Evolutionary conservation across 176 grass and related monocot species (phyloP), one percentile per base, ranked within the genome.

Genomic region (Cenchrus fungigraminus): DNA sequence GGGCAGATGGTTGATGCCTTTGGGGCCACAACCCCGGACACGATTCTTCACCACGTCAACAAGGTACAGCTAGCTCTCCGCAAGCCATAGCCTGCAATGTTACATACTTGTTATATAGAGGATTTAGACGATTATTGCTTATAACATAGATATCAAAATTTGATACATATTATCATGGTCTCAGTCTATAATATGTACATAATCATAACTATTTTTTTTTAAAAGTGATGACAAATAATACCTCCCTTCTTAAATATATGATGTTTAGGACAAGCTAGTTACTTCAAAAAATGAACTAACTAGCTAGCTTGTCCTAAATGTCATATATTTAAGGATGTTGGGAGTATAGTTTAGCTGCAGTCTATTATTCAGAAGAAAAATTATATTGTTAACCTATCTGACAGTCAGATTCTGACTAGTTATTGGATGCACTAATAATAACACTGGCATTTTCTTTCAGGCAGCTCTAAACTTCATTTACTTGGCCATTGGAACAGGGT

Each of bases 381-480:
- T 51, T 14, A 55, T 53, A 10, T 52, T 15, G 9, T 22, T 61
- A 60, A 42, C 25, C 25, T 63, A 64, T 12, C 58, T 61, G 31
- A 32, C 31, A 32, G 31, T 32, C 31, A 32, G 1, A 32, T 32
- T 32, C 31, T 32, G 28, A 19, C 6, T 81, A 34, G 13, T 76
- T 32, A 56, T 45, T 67, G 46, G 31, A 56, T 64, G 14, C 4
- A 52, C 28, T 29, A 73, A 2, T 77, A 65, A 79, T 52, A 49
- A 12, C 4, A 4, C 19, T 82, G 34, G 28, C 64, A 72, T 43
- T 71, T 90, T 66, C 55, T 90, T 86, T 83, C 84, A 90, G 88
- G 88, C 13, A 40, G 58, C 49, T 40, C 74, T 90, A 20, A 17
- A 90, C 49, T 90, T 90, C 71, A 79, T 90, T 44, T 90, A 90